Base-by-base conservation (phyloP, 1,139 yeast species). In the Hansenula lynferdii region DNA sequence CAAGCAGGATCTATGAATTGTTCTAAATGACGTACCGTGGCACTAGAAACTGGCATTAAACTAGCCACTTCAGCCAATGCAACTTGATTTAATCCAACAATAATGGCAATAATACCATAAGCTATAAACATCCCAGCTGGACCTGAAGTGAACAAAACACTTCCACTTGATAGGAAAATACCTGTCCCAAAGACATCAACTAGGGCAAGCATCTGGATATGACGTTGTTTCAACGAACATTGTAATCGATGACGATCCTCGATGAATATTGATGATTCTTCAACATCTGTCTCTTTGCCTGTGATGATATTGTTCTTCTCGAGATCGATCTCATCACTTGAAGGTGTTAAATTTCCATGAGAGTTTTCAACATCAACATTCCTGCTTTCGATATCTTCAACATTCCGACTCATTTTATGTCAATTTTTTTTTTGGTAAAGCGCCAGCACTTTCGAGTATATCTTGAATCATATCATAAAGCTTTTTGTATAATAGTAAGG, bases 1-100 rank as follows among this genome's bases (percentile, higher is more conserved):
- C 80, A 67, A 1, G 90, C 80, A 35, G 78, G 80, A 58, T 75
- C 81, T 21, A 72, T 67, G 58, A 68, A 33, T 31, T 49, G 53
- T 21, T 47, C 58, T 4, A 58, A 41, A 30, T 58, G 62, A 16
- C 47, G 44, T 10, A 58, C 50, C 34, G 51, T 47, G 3, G 53
- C 50, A 11, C 50, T 48, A 6, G 61, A 55, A 6, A 50, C 51
- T 8, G 64, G 63, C 54, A 53, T 50, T 19, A 58, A 49, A 31
- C 56, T 45, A 2, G 60, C 41, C 10, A 48, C 49, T 41, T 59
- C 63, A n/a, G 52, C 48, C 26, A 45, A 45, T 14, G 53, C 48
- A 37, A 57, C 40, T 38, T 57, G 62, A 20, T 33, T 33, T 4
- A 33, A 4, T 4, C 36, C 36, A 6, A 74, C 77, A 31, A 73